Conservation (phyloP, 768 basidiomycete genomes). For the Boletus coccyginus region DNA sequence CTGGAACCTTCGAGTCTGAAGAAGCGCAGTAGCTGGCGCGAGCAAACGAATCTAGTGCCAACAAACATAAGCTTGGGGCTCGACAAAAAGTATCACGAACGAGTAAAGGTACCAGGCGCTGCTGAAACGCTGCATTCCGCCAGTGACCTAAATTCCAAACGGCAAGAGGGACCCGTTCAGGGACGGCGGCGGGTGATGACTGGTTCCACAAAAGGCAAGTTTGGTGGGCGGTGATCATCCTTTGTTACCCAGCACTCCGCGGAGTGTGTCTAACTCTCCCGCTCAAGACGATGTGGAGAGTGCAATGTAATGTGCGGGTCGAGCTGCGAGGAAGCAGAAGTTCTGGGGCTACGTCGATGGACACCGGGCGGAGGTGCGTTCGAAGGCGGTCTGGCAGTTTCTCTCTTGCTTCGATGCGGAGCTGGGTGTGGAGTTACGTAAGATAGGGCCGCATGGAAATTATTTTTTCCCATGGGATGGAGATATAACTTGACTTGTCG, state of each 20-base stretch:
- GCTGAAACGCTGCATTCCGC: conserved; percentile 12
- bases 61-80: not conserved
- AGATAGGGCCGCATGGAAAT: conserved; percentile 8
- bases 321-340: conserved; percentile 11
- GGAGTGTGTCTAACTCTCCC: conserved; percentile 4
- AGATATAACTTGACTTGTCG: conserved; percentile 31
- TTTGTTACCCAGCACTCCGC: conserved; percentile 17
- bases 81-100: not conserved
- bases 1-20: not conserved
- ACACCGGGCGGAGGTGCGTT: not conserved
- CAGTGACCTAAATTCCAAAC: not conserved
- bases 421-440: conserved; percentile 17
- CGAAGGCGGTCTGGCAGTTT: not conserved
- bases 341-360: not conserved
- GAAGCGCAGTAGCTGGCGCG: not conserved
- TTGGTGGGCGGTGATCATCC: conserved; percentile 9
- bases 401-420: conserved; percentile 12
- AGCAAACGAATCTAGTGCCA: not conserved
- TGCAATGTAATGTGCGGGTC: not conserved
- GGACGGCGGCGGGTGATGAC: conserved; percentile 20
- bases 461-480: conserved; percentile 29
- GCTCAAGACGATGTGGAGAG: not conserved
- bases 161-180: conserved; percentile 23
- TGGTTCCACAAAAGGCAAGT: conserved; percentile 10
- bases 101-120: conserved; percentile 6